Evolutionary conservation across 768 basidiomycete genomes (phyloP), one percentile per base, ranked within the genome.

Genomic region (Arthromyces matolae): DNA sequence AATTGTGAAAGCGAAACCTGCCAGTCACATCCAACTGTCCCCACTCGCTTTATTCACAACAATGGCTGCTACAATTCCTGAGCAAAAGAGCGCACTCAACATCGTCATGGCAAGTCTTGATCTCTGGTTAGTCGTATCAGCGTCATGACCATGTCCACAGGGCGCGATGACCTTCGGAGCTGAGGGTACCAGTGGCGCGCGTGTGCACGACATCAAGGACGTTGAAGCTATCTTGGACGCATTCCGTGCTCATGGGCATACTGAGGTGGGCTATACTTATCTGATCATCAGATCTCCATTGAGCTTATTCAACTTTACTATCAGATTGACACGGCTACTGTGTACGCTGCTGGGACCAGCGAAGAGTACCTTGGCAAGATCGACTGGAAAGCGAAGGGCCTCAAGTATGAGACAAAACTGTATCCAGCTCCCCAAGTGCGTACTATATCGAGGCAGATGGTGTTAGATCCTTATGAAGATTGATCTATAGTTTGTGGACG

Each of bases 361-460:
- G 81, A 86, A 58, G 68, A 71, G 36, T 68, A 66, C 52, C 69
- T 84, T n/a, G 80, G 77, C 5, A 65, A 77, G 62, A 67, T 76
- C 45, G 65, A 72, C 49, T 76, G 76, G 68, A 65, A 76, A 49
- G 62, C 64, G 35, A 71, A 77, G 28, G 79, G 79, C 0, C 57
- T 84, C 20, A 71, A 71, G 47, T 64, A 84, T 34, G 80, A 82
- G 34, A 84, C 81, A 0, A 86, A 86, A 59, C 71, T 80, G 14
- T 74, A 72, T 50, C 80, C 81, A 0, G 59, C 51, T 35, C 43
- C 51, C 16, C 16, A 23, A 8, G 67, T 68, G 29, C 47, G 54
- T 25, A 19, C 37, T 43, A 20, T 23, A 35, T 37, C 18, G 22
- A 31, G n/a, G n/a, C n/a, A n/a, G n/a, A n/a, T n/a, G n/a, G n/a